phyloP scores from a whole-genome alignment of 2,329 filamentous ascomycete species.

The Aspergillus sergii region DNA sequence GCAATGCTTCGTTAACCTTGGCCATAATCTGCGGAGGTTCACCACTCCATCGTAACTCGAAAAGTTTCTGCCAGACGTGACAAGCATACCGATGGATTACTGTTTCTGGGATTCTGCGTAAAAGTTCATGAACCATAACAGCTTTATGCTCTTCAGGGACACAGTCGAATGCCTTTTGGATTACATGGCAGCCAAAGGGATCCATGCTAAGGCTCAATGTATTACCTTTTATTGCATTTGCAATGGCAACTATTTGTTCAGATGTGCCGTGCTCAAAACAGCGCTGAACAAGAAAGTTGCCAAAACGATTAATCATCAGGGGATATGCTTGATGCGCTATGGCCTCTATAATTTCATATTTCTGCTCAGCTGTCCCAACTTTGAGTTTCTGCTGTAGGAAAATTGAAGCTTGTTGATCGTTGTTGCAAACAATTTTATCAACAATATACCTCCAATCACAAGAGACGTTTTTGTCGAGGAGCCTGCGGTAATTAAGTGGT shows the following conservation, averaged over 20 bases:
- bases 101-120: constrained; percentile 93
- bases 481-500: constrained; percentile 91
- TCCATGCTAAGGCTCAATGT: constrained; percentile 97
- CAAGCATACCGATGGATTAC: constrained; percentile 98
- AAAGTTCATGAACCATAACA: constrained; percentile 96
- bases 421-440: constrained; percentile 98
- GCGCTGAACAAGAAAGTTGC: constrained; percentile 96
- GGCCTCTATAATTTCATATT: constrained; percentile 94
- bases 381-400: constrained; percentile 99
- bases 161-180: constrained; percentile 98
- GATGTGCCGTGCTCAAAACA: constrained; percentile 98
- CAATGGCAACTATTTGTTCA: constrained; percentile 93
- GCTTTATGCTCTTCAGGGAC: constrained; percentile 98
- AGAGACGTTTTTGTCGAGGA: constrained; percentile 92
- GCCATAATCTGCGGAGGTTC: constrained; percentile 98
- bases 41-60: constrained; percentile 93
- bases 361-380: constrained; percentile 90
- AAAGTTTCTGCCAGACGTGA: constrained; percentile 99
- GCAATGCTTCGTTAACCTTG: constrained; percentile 92
- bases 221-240: constrained; percentile 89
- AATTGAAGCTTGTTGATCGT: constrained; percentile 98
- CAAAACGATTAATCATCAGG: constrained; percentile 97
- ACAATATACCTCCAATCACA: constrained; percentile 99
- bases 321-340: constrained; percentile 95
- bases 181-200: constrained; percentile 95